phyloP scores from a whole-genome alignment of 148 eudicot species.

The Vaccinium myrtillus region DNA sequence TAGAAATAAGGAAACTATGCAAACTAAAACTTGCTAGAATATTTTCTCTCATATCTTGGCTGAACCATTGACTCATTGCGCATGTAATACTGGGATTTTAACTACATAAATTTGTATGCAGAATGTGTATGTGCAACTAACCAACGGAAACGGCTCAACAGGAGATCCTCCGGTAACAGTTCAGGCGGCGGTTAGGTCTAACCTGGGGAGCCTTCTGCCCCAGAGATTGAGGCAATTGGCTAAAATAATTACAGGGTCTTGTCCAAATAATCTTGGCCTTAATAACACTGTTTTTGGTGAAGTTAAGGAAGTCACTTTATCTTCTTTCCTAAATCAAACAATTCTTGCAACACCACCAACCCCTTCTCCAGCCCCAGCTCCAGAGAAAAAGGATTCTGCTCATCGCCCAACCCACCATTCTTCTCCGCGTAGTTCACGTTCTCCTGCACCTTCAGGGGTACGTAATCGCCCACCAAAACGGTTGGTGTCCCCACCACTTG shows the following conservation, averaged over 20 bases:
- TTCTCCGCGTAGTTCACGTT: constrained; percentile 20
- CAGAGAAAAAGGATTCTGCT: constrained; percentile 18
- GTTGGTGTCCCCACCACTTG: constrained; percentile 15
- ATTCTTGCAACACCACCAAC: constrained; percentile 36
- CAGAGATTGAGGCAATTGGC: constrained; percentile 61
- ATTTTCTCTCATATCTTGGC: not conserved
- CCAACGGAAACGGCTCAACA: constrained; percentile 53
- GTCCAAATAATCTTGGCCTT: constrained; percentile 54
- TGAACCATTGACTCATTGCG: not conserved
- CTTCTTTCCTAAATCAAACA: constrained; percentile 41
- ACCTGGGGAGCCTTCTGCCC: constrained; percentile 35
- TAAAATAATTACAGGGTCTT: constrained; percentile 38
- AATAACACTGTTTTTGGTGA: constrained; percentile 58
- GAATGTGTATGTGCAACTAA: constrained; percentile 52
- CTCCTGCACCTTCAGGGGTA: constrained; percentile 26
- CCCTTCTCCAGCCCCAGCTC: constrained; percentile 44
- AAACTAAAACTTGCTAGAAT: not conserved
- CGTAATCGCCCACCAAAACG: constrained; percentile 7
- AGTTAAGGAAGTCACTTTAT: constrained; percentile 55
- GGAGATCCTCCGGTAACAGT: constrained; percentile 46
- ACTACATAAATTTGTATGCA: constrained; percentile 24
- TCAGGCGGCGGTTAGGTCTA: constrained; percentile 48
- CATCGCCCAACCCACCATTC: constrained; percentile 16
- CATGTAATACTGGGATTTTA: not conserved
- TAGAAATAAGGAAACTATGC: not conserved